phyloP scores from a whole-genome alignment of 768 basidiomycete genomes.

The Termitomyces titanicus region DNA sequence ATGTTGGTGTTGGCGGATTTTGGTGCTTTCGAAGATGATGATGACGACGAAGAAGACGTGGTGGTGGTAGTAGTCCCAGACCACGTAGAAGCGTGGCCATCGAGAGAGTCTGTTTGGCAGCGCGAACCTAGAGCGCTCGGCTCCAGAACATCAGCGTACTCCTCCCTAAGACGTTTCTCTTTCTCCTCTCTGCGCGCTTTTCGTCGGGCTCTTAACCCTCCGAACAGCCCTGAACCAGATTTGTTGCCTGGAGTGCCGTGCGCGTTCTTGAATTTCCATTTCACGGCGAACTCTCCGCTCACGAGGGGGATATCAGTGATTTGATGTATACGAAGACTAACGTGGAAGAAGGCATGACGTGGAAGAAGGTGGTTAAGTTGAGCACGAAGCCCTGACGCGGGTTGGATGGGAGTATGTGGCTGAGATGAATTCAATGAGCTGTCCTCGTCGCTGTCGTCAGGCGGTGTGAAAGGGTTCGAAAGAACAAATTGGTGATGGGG shows the following conservation, averaged over 20 bases:
- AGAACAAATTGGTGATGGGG: conserved; percentile 13
- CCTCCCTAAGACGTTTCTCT: neutral
- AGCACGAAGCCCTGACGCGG: conserved; percentile 39
- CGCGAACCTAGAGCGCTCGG: neutral
- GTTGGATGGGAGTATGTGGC: conserved; percentile 9
- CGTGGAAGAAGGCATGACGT: conserved; percentile 63
- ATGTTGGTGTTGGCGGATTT: too few species aligned
- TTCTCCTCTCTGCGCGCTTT: conserved; percentile 20
- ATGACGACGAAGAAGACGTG: conserved; percentile 15
- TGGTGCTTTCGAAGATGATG: too few species aligned
- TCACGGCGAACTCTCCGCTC: conserved; percentile 62
- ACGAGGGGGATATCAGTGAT: conserved; percentile 71
- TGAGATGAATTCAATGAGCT: conserved; percentile 6
- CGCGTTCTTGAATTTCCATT: conserved; percentile 69
- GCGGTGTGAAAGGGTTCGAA: conserved; percentile 14
- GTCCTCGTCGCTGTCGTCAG: conserved; percentile 9
- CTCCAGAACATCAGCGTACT: neutral
- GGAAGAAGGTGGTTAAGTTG: conserved; percentile 61
- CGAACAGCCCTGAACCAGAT: conserved; percentile 37
- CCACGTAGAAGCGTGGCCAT: conserved; percentile 14
- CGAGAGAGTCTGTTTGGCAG: conserved; percentile 1
- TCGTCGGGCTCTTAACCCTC: conserved; percentile 25
- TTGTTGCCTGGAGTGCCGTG: conserved; percentile 31
- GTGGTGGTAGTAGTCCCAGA: conserved; percentile 12
- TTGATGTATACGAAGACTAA: conserved; percentile 59